Conservation (phyloP, 1,139 yeast species). For the Lodderomyces parapsilosis region DNA sequence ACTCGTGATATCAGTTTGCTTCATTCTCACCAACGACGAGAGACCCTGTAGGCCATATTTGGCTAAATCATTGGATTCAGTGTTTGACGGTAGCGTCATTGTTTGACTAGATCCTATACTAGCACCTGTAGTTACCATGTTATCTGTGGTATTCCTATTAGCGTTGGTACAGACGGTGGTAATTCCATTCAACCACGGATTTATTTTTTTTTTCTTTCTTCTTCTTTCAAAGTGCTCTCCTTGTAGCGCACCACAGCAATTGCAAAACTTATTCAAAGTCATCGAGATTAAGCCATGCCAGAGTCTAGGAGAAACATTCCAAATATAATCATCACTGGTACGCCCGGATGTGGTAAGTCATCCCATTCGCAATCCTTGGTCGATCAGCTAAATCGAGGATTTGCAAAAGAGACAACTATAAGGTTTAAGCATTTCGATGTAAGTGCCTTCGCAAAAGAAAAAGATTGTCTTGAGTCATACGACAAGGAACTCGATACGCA, state of each 20-base stretch:
- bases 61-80: constrained; percentile 4
- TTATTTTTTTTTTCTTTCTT: constrained; percentile 2
- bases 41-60: constrained; percentile 78
- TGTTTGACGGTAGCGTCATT: constrained; percentile 1
- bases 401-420: constrained; percentile 7
- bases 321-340: constrained; percentile 89
- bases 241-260: not conserved
- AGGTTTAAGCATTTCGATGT: constrained; percentile 60
- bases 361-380: constrained; percentile 72
- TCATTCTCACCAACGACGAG: constrained; percentile 65
- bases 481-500: constrained; percentile 83
- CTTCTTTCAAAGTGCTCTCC: not conserved
- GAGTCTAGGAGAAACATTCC: constrained; percentile 50
- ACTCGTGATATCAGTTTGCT: constrained; percentile 60
- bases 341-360: constrained; percentile 97
- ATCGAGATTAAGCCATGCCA: constrained; percentile 17
- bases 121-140: not conserved
- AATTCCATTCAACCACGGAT: not conserved
- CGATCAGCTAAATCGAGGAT: constrained; percentile 40
- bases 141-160: not conserved
- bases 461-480: constrained; percentile 76
- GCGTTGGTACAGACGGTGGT: not conserved
- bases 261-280: not conserved
- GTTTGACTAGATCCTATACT: constrained; percentile 1
- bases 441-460: constrained; percentile 78